Percentiles rank a stretch among this genome's conserved stretches.
Evolutionary conservation across 208 protist genomes (phyloP).

Genomic region (Zelonia costaricensis): DNA sequence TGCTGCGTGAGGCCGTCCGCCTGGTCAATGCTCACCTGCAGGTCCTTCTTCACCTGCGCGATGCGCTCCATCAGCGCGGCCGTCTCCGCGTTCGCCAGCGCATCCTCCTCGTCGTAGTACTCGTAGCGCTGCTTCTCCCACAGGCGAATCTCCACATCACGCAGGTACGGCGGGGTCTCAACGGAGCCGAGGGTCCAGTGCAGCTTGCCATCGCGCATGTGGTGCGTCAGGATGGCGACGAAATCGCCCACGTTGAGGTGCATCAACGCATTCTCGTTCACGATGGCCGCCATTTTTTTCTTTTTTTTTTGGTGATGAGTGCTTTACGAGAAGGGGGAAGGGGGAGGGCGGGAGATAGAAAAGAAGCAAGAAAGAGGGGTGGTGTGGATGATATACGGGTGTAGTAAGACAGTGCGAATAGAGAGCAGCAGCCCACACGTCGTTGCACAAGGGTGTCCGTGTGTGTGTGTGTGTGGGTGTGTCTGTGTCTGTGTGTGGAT

Average conservation of each 20-base stretch:
- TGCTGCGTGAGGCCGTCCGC: conserved; percentile 61
- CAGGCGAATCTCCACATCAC: conserved; percentile 74
- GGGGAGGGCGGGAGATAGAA: not conserved
- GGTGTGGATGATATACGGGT: not conserved
- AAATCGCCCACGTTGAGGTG: conserved; percentile 76
- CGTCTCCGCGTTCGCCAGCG: conserved; percentile 48
- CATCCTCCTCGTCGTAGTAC: conserved; percentile 43
- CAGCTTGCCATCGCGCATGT: conserved; percentile 50
- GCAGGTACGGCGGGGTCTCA: conserved; percentile 62
- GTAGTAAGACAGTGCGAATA: not conserved
- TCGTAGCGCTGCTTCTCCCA: conserved; percentile 63
- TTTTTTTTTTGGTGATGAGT: conserved; percentile 4
- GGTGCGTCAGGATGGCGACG: conserved; percentile 63
- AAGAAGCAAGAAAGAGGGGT: not conserved
- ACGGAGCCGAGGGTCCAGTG: conserved; percentile 84
- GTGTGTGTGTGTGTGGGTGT: not conserved
- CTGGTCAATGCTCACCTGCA: conserved; percentile 63
- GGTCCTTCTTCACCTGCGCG: conserved; percentile 47
- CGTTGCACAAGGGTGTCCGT: not conserved
- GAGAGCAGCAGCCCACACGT: not conserved
- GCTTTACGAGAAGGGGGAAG: not conserved
- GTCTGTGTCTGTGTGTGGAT: not conserved
- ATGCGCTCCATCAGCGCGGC: conserved; percentile 65
- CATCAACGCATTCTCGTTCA: conserved; percentile 36
- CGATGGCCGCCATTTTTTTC: conserved; percentile 8